phyloP scores from a whole-genome alignment of 2,329 filamentous ascomycete species.

The Diplocarpon mali region DNA sequence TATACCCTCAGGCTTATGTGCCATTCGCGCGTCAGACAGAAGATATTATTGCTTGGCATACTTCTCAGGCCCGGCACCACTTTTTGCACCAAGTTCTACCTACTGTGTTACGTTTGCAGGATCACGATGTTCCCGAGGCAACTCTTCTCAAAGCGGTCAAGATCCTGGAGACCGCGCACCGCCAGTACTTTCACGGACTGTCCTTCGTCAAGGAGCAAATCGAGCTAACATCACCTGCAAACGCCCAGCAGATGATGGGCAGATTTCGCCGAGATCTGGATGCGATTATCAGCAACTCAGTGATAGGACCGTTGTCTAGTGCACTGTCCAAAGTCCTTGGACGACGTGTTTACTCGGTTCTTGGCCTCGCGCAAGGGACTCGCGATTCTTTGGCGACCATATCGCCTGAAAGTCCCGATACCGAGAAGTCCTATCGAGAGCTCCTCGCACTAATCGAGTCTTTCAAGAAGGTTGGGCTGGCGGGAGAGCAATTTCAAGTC shows the following conservation, averaged over 20 bases:
- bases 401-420: conserved; percentile 13
- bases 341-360: conserved; percentile 39
- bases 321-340: conserved; percentile 45
- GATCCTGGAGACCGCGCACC: conserved; percentile 47
- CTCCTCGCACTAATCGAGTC: conserved; percentile 46
- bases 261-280: conserved; percentile 52
- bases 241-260: conserved; percentile 30
- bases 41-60: conserved; percentile 49
- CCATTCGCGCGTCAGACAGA: conserved; percentile 42
- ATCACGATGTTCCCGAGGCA: conserved; percentile 30
- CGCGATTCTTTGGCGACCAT: neutral
- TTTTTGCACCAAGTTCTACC: conserved; percentile 50
- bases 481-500: conserved; percentile 57
- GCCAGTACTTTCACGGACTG: conserved; percentile 45
- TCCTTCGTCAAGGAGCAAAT: conserved; percentile 40
- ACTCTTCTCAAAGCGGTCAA: conserved; percentile 42
- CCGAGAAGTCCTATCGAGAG: conserved; percentile 35
- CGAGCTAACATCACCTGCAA: conserved; percentile 25
- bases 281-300: conserved; percentile 53
- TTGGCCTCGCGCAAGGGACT: conserved; percentile 26
- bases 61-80: conserved; percentile 48
- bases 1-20: conserved; percentile 36
- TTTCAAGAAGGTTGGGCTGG: conserved; percentile 54
- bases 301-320: conserved; percentile 40
- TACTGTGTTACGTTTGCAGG: conserved; percentile 34